phyloP scores from a whole-genome alignment of 441 rosid genomes.

The Metrosideros polymorpha region DNA sequence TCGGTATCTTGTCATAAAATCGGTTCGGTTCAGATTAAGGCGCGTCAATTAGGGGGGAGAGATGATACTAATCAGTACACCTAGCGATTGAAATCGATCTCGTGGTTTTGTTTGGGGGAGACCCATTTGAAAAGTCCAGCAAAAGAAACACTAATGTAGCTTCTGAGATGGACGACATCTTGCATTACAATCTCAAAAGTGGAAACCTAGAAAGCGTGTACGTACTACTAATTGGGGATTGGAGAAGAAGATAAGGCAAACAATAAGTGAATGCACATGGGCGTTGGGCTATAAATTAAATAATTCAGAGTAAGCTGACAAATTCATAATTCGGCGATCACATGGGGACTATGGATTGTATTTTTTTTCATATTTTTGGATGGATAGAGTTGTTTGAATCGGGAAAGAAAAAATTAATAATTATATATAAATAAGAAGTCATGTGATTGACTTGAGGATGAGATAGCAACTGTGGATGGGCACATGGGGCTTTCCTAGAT shows the following conservation, averaged over 20 bases:
- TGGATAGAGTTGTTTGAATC: neutral
- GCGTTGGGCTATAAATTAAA: neutral
- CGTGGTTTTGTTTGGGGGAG: neutral
- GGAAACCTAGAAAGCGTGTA: neutral
- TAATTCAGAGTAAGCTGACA: neutral
- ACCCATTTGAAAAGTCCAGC: neutral
- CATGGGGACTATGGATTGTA: neutral
- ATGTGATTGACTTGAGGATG: neutral
- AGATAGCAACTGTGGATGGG: neutral
- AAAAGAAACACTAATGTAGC: neutral
- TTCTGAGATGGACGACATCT: neutral
- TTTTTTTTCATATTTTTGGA: too few species aligned
- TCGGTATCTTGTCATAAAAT: neutral
- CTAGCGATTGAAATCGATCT: neutral
- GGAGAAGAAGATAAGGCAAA: neutral
- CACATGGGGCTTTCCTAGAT: neutral
- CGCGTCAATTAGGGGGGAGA: too few species aligned
- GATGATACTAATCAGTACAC: too few species aligned
- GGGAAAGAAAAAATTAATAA: neutral
- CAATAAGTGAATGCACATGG: constrained; percentile 3
- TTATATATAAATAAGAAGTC: neutral
- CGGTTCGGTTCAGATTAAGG: neutral
- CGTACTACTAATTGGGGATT: neutral
- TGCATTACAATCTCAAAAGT: neutral
- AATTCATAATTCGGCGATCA: neutral